phyloP scores from a whole-genome alignment of 805 yeast genomes.

The Candida stauntonica region DNA sequence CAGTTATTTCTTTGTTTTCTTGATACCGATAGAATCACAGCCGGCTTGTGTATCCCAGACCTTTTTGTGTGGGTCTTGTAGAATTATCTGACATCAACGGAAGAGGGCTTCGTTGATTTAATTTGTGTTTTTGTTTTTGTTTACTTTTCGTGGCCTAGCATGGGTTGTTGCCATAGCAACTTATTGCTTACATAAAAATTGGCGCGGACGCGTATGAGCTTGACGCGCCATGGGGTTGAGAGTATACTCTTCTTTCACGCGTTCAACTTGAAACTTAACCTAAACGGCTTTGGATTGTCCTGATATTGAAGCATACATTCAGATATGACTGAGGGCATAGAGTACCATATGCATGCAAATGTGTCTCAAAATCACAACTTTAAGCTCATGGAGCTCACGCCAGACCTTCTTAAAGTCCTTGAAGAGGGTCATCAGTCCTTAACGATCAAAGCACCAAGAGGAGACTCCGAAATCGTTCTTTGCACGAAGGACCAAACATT shows the following conservation, averaged over 20 bases:
- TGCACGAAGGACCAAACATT: constrained; percentile 59
- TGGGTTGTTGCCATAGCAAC: constrained; percentile 6
- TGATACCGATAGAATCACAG: too few species aligned
- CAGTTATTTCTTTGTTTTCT: too few species aligned
- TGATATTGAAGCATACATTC: too few species aligned
- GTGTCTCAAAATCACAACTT: constrained; percentile 31
- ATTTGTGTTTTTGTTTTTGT: constrained; percentile 4
- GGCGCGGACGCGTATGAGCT: not conserved
- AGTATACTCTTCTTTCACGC: too few species aligned
- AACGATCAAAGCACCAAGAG: constrained; percentile 29
- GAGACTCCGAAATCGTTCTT: constrained; percentile 46
- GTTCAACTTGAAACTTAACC: not conserved
- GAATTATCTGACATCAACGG: too few species aligned
- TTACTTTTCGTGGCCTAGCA: constrained; percentile 4
- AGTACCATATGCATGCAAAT: constrained; percentile 18
- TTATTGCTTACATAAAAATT: not conserved
- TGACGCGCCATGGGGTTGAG: too few species aligned
- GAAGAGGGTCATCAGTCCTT: constrained; percentile 22
- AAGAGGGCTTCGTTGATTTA: not conserved
- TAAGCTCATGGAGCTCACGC: constrained; percentile 49
- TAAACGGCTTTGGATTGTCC: not conserved
- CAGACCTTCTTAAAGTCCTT: constrained; percentile 41
- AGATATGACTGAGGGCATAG: constrained; percentile 5
- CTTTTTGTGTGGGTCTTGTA: too few species aligned
- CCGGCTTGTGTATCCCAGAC: too few species aligned